Evolutionary conservation across 352 stramenopile species (phyloP).

Genomic region (Globisporangium barbulae): DNA sequence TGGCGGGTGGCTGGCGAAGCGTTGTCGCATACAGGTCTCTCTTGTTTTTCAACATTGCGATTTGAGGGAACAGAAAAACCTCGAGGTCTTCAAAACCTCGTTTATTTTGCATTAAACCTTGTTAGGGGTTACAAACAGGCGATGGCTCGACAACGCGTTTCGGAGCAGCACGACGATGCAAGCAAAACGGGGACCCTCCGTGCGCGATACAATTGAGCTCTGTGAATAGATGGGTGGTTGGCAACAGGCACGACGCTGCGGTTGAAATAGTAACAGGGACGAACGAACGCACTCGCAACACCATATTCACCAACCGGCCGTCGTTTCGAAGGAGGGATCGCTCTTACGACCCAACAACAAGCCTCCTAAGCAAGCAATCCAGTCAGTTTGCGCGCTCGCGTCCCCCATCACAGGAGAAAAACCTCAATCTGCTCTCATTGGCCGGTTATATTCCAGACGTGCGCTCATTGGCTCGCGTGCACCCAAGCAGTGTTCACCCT

Average conservation of each 20-base stretch:
- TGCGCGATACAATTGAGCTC: neutral
- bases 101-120: neutral
- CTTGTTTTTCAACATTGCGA: neutral
- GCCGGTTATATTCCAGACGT: neutral
- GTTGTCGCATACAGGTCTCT: neutral
- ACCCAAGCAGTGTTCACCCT: neutral
- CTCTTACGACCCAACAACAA: neutral
- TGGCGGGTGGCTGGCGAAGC: neutral
- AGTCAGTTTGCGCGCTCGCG: neutral
- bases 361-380: neutral
- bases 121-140: neutral
- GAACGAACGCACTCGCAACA: neutral
- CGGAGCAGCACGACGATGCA: neutral
- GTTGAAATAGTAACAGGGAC: neutral
- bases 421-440: neutral
- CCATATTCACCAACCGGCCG: neutral
- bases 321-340: neutral
- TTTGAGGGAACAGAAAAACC: neutral
- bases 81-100: neutral
- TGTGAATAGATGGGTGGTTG: neutral
- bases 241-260: neutral
- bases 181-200: neutral
- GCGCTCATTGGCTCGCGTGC: neutral
- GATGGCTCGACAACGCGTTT: neutral
- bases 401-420: neutral